Base-by-base conservation (phyloP, 176 grass and related monocot species). In the Avena sativa region DNA sequence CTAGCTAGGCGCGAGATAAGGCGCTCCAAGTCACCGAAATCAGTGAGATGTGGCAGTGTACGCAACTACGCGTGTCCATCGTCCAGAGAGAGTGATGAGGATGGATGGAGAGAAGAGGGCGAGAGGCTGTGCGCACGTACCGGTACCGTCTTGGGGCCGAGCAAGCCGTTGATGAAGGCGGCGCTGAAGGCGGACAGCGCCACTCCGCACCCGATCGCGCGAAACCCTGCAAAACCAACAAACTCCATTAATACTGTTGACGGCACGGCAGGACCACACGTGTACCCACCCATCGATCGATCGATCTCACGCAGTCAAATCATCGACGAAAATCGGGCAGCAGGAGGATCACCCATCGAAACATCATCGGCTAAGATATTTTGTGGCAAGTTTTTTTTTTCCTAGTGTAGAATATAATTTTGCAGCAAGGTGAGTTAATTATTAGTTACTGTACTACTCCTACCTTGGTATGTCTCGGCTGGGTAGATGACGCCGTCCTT, bases 401-500 rank as follows among this genome's bases (percentile, higher is more conserved):
- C 40, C 6, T 34, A 34, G 3, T 43, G 6, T 43, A 43, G 40
- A 43, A 43, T 43, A 43, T 43, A 43, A 43, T 43, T 43, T 7
- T 43, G 40, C 40, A 43, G 6, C 40, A 43, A 43, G 40, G 40
- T 40, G 40, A 43, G 40, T 7, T 7, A 7, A 43, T 43, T 43
- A 43, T 43, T 43, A 43, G 40, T 43, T 6, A 34, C 32, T 34
- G 32, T 34, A 34, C 32, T 34, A 34, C 32, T 34, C 38, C 5
- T 40, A 43, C 93, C 93, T 89, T 89, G 4, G 84, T 91, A 93
- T 1, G 93, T 93, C 73, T 95, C 93, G 6, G 73, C n/a, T 6
- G 91, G 86, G 77, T 86, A 86, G 86, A 95, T 87, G 91, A 93
- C 0, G 73, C 93, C 93, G 47, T 93, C 93, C 78, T 93, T 95